A percentile compares a stretch with the other conserved stretches of the same genome.
phyloP scores from a whole-genome alignment of 495 filamentous ascomycete genomes.

The Penicillium pancosmium region DNA sequence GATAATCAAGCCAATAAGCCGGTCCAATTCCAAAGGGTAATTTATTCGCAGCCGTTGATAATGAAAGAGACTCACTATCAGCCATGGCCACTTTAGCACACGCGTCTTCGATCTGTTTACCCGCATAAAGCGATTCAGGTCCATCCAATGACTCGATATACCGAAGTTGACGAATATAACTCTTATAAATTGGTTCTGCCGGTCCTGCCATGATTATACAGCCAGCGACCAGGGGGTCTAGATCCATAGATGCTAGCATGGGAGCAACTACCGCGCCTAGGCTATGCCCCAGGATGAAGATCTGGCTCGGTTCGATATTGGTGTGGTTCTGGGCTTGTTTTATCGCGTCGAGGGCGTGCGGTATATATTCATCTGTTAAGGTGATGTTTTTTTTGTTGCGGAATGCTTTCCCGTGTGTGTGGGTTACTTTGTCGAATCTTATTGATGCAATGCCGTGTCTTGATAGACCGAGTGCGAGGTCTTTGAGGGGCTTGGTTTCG shows the following conservation, averaged over 20 bases:
- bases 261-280: slow-evolving; percentile 12
- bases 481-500: slow-evolving; percentile 8
- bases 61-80: background rate
- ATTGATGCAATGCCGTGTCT: slow-evolving; percentile 4
- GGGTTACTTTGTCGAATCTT: slow-evolving; percentile 19
- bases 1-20: slow-evolving; percentile 10
- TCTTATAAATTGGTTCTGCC: slow-evolving; percentile 13
- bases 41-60: slow-evolving; percentile 9
- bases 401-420: slow-evolving; percentile 2
- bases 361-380: slow-evolving; percentile 15
- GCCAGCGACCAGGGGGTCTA: slow-evolving; percentile 7
- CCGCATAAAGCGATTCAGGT: background rate
- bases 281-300: slow-evolving; percentile 21
- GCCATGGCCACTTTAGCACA: background rate
- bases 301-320: background rate
- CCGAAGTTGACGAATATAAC: slow-evolving; percentile 13
- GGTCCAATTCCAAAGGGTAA: slow-evolving; percentile 4
- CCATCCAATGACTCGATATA: slow-evolving; percentile 15
- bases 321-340: slow-evolving; percentile 7
- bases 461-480: slow-evolving; percentile 7
- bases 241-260: slow-evolving; percentile 1
- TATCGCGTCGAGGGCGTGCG: slow-evolving; percentile 15
- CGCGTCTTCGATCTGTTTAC: slow-evolving; percentile 1
- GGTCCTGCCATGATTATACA: slow-evolving; percentile 19
- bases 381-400: slow-evolving; percentile 7